Percentiles rank a stretch among this genome's conserved stretches.
phyloP scores from a whole-genome alignment of 768 basidiomycete genomes.

The Termitomyces sp. region DNA sequence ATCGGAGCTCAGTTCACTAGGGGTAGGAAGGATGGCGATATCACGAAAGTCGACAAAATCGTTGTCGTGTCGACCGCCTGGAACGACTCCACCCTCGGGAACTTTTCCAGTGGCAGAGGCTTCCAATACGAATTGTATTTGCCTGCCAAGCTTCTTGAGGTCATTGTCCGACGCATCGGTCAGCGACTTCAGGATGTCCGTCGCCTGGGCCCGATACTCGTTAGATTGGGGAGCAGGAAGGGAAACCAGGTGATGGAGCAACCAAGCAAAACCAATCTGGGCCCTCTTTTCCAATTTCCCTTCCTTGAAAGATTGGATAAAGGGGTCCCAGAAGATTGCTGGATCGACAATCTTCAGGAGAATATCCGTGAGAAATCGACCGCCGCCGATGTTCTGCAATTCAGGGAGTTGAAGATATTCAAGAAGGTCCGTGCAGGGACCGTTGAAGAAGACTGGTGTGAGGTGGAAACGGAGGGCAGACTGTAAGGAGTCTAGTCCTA shows the following conservation, averaged over 20 bases:
- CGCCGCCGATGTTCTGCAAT: not conserved
- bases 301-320: not conserved
- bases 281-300: not conserved
- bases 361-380: not conserved
- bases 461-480: not conserved
- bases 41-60: not conserved
- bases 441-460: not conserved
- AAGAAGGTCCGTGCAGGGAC: not conserved
- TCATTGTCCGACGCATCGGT: not conserved
- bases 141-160: not conserved
- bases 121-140: not conserved
- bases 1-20: not conserved
- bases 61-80: conserved; percentile 1
- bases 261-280: not conserved
- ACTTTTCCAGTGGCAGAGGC: not conserved
- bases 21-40: not conserved
- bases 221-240: not conserved
- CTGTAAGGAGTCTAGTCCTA: not conserved
- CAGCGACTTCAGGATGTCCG: not conserved
- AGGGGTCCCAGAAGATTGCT: not conserved
- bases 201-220: not conserved
- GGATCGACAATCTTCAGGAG: not conserved
- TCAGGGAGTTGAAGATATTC: not conserved
- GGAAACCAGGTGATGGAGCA: not conserved
- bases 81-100: not conserved